A percentile compares a stretch with the other conserved stretches of the same genome.
These are phyloP conservation scores for Monosiga brevicollis DNA, from an alignment of 78 protist species.

Conservation along the genomic window DNA sequence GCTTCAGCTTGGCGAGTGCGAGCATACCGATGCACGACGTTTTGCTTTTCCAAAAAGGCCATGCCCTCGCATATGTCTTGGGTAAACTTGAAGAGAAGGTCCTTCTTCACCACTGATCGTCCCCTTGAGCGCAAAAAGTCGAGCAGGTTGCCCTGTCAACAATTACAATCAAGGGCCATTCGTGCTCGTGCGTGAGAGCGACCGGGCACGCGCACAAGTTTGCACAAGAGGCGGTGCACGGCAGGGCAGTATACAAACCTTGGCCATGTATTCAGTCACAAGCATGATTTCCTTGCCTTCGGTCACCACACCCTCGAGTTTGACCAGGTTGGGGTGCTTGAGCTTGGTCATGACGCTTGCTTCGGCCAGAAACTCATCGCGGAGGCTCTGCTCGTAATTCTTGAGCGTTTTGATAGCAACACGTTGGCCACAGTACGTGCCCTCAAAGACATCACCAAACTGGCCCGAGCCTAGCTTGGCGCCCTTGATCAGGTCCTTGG, in stretches of 20 bases:
- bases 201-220: too few species aligned
- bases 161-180: background rate
- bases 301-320: background rate
- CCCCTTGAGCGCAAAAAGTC: slow-evolving; percentile 12
- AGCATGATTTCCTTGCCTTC: background rate
- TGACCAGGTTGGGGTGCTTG: background rate
- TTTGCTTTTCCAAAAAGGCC: background rate
- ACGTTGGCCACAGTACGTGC: background rate
- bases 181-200: too few species aligned
- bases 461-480: background rate
- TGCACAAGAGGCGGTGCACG: too few species aligned
- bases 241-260: background rate
- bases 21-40: background rate
- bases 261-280: background rate
- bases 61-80: background rate
- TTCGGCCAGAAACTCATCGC: background rate
- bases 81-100: background rate
- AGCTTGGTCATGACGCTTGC: background rate
- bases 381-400: background rate
- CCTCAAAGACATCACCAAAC: slow-evolving; percentile 8
- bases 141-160: background rate
- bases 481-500: background rate
- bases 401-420: slow-evolving; percentile 16
- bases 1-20: too few species aligned
- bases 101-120: background rate